Evolutionary conservation across 2,329 filamentous ascomycete genomes (phyloP).

Genomic region (Scolecobasidium constrictum): DNA sequence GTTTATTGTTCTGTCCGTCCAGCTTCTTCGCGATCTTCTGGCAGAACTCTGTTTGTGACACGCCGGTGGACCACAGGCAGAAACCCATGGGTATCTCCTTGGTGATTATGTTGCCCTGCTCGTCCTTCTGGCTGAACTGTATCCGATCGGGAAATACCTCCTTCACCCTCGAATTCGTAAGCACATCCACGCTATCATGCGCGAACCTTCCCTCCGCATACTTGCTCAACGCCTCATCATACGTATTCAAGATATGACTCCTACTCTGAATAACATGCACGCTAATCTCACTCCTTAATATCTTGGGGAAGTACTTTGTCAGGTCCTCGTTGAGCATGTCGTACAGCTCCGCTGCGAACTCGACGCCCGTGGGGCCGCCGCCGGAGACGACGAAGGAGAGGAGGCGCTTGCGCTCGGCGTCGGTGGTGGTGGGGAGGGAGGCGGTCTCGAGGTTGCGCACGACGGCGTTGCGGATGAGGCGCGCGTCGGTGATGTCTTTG

Average conservation of each 20-base stretch:
- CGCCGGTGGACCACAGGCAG: slow-evolving; percentile 95
- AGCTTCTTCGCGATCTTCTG: slow-evolving; percentile 69
- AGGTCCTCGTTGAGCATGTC: slow-evolving; percentile 95
- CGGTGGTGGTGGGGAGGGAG: slow-evolving; percentile 82
- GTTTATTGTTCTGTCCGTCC: slow-evolving; percentile 69
- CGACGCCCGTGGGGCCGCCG: slow-evolving; percentile 90
- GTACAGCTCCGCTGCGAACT: slow-evolving; percentile 93
- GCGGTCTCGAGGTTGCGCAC: slow-evolving; percentile 83
- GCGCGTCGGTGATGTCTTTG: slow-evolving; percentile 89
- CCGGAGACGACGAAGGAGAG: slow-evolving; percentile 95
- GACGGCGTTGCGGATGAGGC: slow-evolving; percentile 77
- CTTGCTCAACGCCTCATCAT: slow-evolving; percentile 85
- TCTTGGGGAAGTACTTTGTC: slow-evolving; percentile 68
- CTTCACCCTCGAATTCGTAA: slow-evolving; percentile 87
- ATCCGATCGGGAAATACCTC: slow-evolving; percentile 79
- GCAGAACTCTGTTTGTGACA: slow-evolving; percentile 72
- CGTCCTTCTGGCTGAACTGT: slow-evolving; percentile 71
- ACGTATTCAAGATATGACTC: slow-evolving; percentile 93
- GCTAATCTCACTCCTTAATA: slow-evolving; percentile 94
- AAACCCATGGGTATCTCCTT: slow-evolving; percentile 96
- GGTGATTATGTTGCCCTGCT: slow-evolving; percentile 61
- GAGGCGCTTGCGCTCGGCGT: slow-evolving; percentile 76
- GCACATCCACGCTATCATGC: slow-evolving; percentile 80
- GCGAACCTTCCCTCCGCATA: slow-evolving; percentile 77
- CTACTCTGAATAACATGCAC: slow-evolving; percentile 94